Evolutionary conservation across 352 stramenopile genomes (phyloP).

Genomic region (Pythium biforme): DNA sequence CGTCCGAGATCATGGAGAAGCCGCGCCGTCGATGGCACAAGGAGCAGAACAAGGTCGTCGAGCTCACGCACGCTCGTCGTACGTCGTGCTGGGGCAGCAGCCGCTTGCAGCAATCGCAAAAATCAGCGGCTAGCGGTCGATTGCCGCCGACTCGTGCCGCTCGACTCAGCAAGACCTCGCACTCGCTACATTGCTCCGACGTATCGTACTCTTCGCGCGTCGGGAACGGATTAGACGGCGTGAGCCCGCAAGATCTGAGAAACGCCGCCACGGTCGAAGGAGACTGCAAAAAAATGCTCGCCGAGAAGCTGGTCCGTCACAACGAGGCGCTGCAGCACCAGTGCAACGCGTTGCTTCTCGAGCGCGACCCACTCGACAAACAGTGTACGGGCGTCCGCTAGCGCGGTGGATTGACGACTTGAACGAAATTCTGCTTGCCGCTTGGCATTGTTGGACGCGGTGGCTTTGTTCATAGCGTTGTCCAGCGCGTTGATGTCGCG

Average conservation of each 20-base stretch:
- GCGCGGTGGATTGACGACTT: background rate
- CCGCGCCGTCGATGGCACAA: background rate
- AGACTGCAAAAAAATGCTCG: background rate
- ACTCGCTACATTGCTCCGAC: background rate
- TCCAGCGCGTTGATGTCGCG: too few species aligned
- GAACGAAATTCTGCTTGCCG: background rate
- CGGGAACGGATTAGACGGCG: background rate
- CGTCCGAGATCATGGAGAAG: background rate
- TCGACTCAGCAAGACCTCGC: background rate
- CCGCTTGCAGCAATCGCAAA: conserved; percentile 12
- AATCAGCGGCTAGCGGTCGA: background rate
- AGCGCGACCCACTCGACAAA: background rate
- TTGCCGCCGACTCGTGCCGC: background rate
- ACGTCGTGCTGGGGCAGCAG: background rate
- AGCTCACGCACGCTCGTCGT: too few species aligned
- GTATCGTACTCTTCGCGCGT: background rate
- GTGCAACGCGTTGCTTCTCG: background rate
- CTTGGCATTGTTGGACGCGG: background rate
- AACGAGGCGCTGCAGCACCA: background rate
- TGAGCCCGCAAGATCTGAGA: background rate
- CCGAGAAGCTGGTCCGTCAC: background rate
- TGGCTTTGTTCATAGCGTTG: background rate
- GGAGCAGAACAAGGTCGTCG: background rate
- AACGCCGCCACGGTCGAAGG: background rate
- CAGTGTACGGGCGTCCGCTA: background rate